These are phyloP conservation scores for Chlorencoelia australis DNA, from an alignment of 2,329 filamentous ascomycete genomes.

Conservation along the genomic window DNA sequence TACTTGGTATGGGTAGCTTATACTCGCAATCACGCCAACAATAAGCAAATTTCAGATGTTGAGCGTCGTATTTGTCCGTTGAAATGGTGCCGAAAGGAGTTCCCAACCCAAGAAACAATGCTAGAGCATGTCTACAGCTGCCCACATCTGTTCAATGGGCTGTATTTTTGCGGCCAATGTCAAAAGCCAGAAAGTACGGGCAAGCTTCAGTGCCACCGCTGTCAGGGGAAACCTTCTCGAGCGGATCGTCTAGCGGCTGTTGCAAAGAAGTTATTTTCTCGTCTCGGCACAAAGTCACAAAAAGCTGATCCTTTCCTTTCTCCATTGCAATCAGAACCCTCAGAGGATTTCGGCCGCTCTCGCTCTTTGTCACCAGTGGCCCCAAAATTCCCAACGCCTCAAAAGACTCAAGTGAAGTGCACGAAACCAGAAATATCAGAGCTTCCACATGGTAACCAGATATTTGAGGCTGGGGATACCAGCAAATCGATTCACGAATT, in stretches of 20 bases:
- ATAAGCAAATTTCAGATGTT: slow-evolving; percentile 19
- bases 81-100: slow-evolving; percentile 18
- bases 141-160: slow-evolving; percentile 18
- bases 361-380: no score
- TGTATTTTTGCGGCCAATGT: slow-evolving; percentile 24
- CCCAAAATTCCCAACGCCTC: no score
- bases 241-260: slow-evolving; percentile 20
- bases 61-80: slow-evolving; percentile 21
- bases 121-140: slow-evolving; percentile 22
- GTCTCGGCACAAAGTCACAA: slow-evolving; percentile 19
- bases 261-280: slow-evolving; percentile 23
- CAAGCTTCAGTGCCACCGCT: slow-evolving; percentile 19
- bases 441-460: no score
- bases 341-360: no score
- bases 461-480: no score
- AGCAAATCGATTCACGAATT: no score
- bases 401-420: no score
- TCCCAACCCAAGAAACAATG: slow-evolving; percentile 20
- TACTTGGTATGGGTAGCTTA: no score
- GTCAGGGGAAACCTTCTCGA: slow-evolving; percentile 16
- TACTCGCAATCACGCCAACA: no score
- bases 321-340: no score
- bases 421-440: no score
- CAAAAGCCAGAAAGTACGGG: slow-evolving; percentile 19
- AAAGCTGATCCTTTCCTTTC: no score